These are phyloP conservation scores for Cyberlindnera xishuangbannaensis DNA, from an alignment of 805 yeast species.

Conservation along the genomic window DNA sequence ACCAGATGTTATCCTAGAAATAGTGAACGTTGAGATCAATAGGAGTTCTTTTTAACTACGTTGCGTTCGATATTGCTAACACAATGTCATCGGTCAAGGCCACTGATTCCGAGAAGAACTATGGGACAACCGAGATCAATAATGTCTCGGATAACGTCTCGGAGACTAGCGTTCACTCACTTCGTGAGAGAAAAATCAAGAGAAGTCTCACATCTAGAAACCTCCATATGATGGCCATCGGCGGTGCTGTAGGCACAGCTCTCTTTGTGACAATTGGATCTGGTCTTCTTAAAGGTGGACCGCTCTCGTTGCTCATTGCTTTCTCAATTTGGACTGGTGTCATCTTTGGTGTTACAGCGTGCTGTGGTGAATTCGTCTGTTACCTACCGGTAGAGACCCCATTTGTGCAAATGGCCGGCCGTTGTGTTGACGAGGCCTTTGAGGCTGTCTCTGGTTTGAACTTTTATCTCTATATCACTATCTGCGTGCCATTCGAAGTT, in stretches of 20 bases:
- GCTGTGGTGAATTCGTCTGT: slow-evolving; percentile 61
- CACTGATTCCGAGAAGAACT: no score
- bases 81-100: no score
- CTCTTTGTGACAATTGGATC: slow-evolving; percentile 56
- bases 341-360: slow-evolving; percentile 49
- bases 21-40: no score
- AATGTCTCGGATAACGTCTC: no score
- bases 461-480: slow-evolving; percentile 46
- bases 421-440: slow-evolving; percentile 60
- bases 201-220: slow-evolving; percentile 25
- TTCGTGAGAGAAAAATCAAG: no score
- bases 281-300: slow-evolving; percentile 52
- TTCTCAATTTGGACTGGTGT: slow-evolving; percentile 60
- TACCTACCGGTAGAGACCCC: slow-evolving; percentile 58
- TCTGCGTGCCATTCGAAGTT: slow-evolving; percentile 58
- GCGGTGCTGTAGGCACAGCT: slow-evolving; percentile 64
- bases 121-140: no score
- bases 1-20: no score
- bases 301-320: slow-evolving; percentile 46
- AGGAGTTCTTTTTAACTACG: no score
- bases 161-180: no score
- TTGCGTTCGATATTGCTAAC: no score
- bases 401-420: slow-evolving; percentile 54
- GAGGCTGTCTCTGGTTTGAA: slow-evolving; percentile 68
- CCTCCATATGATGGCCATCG: slow-evolving; percentile 60